Evolutionary conservation across 179 eudicot genomes (phyloP), one percentile per base, ranked within the genome.

Genomic region (Amaranthus tricolor): DNA sequence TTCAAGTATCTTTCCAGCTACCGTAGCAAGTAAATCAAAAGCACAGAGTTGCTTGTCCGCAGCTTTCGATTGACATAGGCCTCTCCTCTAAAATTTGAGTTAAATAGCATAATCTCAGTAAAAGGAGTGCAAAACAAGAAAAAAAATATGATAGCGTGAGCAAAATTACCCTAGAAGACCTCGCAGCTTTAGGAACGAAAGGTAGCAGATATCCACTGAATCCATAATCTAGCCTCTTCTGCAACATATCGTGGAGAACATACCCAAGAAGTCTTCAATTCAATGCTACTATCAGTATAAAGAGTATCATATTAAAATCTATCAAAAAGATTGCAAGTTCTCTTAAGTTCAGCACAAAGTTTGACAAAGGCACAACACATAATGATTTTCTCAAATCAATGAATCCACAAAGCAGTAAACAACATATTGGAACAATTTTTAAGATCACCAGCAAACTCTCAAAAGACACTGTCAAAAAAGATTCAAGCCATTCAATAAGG

Each of bases 171-270:
- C 96, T 89, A 53, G 85, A 73, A 70, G 99, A 90, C 91, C 99
- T 86, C 50, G 89, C 76, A 49, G 91, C 97, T 78, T 85, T 89
- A 59, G 98, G 98, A 24, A 81, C 74, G 55, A 86, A 87, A 84
- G 98, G 98, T 74, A 86, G 89, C 89, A 86, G 89, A 83, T 85
- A 89, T 76, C 96, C 95, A 81, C 82, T 75, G 79, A 90, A 84
- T 83, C 93, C 96, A 76, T 87, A 85, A 75, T 88, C 86, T 82
- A 89, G 71, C 77, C 91, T 88, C 83, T 93, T 92, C 74, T 88
- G 91, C 82, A 92, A 85, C 97, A 94, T 94, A 82, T 85, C 85
- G 86, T 66, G 79, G 88, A 77, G 84, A 84, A 82, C 92, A 94
- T 94, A 82, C 87, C 84, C 71, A 76, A 73, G 48, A 68, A 77